Conservation (phyloP, 2,329 filamentous ascomycete species). For the Xylariaceae sp. region DNA sequence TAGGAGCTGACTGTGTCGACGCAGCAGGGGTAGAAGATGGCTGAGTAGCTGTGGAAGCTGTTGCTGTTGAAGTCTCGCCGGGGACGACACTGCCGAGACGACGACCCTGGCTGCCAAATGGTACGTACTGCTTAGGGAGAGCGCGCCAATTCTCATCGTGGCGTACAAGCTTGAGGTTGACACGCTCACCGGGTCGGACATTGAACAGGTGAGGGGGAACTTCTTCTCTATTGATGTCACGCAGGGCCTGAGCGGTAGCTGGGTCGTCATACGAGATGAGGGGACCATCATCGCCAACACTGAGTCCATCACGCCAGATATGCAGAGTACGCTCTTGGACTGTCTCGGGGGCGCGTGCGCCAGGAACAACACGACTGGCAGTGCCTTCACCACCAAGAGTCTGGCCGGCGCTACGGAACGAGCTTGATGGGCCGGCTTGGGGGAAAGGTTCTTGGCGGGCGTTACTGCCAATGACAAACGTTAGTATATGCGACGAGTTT, state of each 20-base stretch:
- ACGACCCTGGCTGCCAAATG: constrained; percentile 68
- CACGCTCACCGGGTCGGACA: constrained; percentile 67
- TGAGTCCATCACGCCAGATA: constrained; percentile 81
- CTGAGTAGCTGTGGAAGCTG: constrained; percentile 28
- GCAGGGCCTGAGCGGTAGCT: constrained; percentile 64
- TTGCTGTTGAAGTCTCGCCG: constrained; percentile 42
- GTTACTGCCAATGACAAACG: too few relatives aligned
- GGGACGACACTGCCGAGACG: constrained; percentile 75
- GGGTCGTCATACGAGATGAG: constrained; percentile 78
- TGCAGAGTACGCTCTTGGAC: constrained; percentile 68
- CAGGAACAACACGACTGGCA: constrained; percentile 64
- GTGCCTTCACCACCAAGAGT: constrained; percentile 76
- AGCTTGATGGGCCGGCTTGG: constrained; percentile 48
- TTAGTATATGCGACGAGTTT: too few relatives aligned
- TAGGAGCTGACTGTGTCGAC: constrained; percentile 18
- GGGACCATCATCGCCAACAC: constrained; percentile 75
- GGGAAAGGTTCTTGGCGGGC: too few relatives aligned
- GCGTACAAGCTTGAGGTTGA: constrained; percentile 75
- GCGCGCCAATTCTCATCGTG: constrained; percentile 70
- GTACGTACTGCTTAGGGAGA: constrained; percentile 71
- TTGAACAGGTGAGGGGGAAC: constrained; percentile 76
- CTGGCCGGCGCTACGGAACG: constrained; percentile 68
- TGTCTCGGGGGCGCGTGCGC: constrained; percentile 45
- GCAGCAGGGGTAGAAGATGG: constrained; percentile 32
- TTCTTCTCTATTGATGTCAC: constrained; percentile 72